Base-by-base conservation (phyloP, 139 green algal genomes). In the Tetraselmis chui region DNA sequence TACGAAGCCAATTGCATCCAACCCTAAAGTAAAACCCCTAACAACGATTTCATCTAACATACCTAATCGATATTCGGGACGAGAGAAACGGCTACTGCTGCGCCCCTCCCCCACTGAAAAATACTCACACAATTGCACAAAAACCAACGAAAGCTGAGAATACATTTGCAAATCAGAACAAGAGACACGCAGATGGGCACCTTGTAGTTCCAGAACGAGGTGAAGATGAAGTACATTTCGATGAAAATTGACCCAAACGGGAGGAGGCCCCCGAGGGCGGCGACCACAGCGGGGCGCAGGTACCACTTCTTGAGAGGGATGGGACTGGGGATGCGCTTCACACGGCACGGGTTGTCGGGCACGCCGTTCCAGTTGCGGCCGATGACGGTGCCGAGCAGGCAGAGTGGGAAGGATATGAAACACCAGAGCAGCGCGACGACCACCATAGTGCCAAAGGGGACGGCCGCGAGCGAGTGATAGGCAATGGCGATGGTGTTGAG, bases 191-290 rank as follows among this genome's bases (percentile, higher is more conserved):
- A n/a, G n/a, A 74, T 78, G 23, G 31, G 0, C 79, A 82, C 94
- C 92, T 98, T 98, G 90, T 98, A 98, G 85, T 95, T 95, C 94
- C 95, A 98, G 84, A 98, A 97, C 28, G 84, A 91, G 23, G 94
- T 98, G 88, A 98, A 98, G 30, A 99, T 93, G 87, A 99, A 99
- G 89, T 98, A 99, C 92, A 98, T 97, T 89, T 99, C 96, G 76
- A 99, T 99, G 90, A 99, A 99, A 87, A 99, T 99, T 86, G 89
- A 94, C 24, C 96, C 96, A 90, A 99, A 99, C 26, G 96, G 96
- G 80, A 99, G 91, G 82, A 98, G 84, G 2, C 96, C 96, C 1
- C 94, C 96, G 59, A 92, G 88, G 29, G 93, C 11, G 24, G 86
- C 84, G 32, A 99, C 92, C 5, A 89, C 88, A 1, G 31, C 76